These are phyloP conservation scores for Leonotis leonurus DNA, from an alignment of 257 asterid genomes.

Conservation along the genomic window DNA sequence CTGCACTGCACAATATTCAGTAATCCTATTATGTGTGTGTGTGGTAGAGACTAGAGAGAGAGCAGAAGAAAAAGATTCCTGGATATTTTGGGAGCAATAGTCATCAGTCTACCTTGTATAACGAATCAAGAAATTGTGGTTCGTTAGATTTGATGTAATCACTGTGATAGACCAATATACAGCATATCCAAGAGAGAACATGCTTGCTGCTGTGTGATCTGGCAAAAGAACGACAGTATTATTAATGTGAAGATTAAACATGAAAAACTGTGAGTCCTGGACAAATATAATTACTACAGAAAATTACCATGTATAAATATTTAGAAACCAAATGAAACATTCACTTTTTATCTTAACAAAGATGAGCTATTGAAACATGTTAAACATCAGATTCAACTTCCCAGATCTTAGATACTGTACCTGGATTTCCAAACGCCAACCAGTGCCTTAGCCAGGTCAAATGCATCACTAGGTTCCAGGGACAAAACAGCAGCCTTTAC, in stretches of 20 bases:
- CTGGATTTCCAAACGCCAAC: constrained; percentile 69
- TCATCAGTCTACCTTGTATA: constrained; percentile 55
- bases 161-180: constrained; percentile 57
- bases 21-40: neutral
- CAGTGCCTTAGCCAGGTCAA: constrained; percentile 48
- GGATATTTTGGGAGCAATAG: neutral
- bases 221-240: constrained; percentile 17
- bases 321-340: neutral
- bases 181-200: constrained; percentile 81
- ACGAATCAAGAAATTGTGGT: constrained; percentile 61
- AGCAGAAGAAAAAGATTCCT: neutral
- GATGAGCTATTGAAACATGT: neutral
- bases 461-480: constrained; percentile 57
- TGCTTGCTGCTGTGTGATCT: constrained; percentile 46
- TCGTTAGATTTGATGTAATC: constrained; percentile 55
- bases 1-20: too few species aligned
- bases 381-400: neutral
- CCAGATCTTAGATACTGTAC: constrained; percentile 29
- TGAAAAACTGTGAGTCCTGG: neutral
- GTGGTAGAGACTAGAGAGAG: neutral
- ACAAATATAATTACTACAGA: neutral
- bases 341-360: neutral
- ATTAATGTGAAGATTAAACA: neutral
- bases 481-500: constrained; percentile 50
- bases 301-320: neutral